Base-by-base conservation (phyloP, 2,329 filamentous ascomycete genomes). In the Blastomyces parvus region DNA sequence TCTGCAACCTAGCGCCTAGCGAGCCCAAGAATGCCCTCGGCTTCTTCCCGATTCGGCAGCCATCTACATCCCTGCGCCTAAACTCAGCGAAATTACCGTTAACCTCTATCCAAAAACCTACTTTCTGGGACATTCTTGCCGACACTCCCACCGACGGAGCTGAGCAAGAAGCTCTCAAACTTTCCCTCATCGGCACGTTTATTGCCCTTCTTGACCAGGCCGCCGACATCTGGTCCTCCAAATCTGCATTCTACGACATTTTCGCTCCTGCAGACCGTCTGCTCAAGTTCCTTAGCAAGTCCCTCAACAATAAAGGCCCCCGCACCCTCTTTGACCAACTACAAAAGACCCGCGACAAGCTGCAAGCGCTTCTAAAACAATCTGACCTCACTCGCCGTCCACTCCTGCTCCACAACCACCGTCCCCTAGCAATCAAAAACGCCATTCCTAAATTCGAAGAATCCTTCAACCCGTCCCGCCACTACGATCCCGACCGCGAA, bases 381-480 rank as follows among this genome's bases (percentile, higher is more conserved):
- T 83, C 90, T 1, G 83, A 81, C 53, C 81, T 88, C 25, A 77
- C 82, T 52, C 90, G 92, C 48, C 86, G 89, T 9, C 90, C 91
- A 1, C 85, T 97, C 38, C 84, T 91, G 70, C 85, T 99, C 2
- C 94, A 99, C 78, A 84, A 94, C 77, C 94, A 99, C 81, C 84
- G 84, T 0, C 91, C 92, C 0, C 83, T 96, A 2, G 88, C 94
- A 27, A 96, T 97, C 80, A 92, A 93, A 76, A 87, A 86, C 8
- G 87, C 85, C 64, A 86, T 97, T 57, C 94, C 94, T 76, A 96
- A 96, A 76, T 99, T 97, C 79, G 94, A 97, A 79, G 93, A 97
- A 74, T 83, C 85, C 64, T 99, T 91, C 83, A 94, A 96, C 75
- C 94, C 94, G 2, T 86, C 89, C 79, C 93, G 91, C 79, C 94